phyloP scores from a whole-genome alignment of 805 yeast genomes.

The Metschnikowia corniflorae region DNA sequence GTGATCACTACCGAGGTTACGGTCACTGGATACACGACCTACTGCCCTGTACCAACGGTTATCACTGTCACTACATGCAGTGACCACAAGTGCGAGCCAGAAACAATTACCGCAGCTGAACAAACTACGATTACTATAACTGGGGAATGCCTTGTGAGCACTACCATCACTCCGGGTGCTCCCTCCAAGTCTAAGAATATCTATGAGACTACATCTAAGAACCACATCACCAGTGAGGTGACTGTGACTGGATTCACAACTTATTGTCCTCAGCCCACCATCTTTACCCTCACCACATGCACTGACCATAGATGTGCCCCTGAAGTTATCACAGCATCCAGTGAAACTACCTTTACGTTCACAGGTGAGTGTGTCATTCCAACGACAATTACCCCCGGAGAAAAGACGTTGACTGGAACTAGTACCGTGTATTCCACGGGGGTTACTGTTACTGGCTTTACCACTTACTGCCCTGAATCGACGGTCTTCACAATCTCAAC shows the following conservation, averaged over 20 bases:
- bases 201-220: background rate
- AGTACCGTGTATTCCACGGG: conserved; percentile 1
- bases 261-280: conserved; percentile 36
- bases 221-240: conserved; percentile 20
- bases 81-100: conserved; percentile 26
- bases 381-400: conserved; percentile 7
- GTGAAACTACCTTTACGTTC: conserved; percentile 31
- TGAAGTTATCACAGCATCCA: conserved; percentile 24
- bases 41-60: conserved; percentile 8
- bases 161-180: conserved; percentile 14
- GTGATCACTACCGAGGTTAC: conserved; percentile 27
- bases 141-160: conserved; percentile 28
- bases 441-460: conserved; percentile 4
- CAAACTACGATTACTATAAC: conserved; percentile 33
- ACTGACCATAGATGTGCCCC: conserved; percentile 25
- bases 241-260: conserved; percentile 37
- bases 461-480: conserved; percentile 10
- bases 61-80: conserved; percentile 17
- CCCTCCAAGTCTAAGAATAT: background rate
- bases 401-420: background rate
- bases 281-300: conserved; percentile 33
- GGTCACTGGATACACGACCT: conserved; percentile 22
- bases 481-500: conserved; percentile 35
- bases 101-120: conserved; percentile 25
- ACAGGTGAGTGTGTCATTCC: conserved; percentile 31